Base-by-base conservation (phyloP, 345 rosid species). In the Arabidopsis arenosa region DNA sequence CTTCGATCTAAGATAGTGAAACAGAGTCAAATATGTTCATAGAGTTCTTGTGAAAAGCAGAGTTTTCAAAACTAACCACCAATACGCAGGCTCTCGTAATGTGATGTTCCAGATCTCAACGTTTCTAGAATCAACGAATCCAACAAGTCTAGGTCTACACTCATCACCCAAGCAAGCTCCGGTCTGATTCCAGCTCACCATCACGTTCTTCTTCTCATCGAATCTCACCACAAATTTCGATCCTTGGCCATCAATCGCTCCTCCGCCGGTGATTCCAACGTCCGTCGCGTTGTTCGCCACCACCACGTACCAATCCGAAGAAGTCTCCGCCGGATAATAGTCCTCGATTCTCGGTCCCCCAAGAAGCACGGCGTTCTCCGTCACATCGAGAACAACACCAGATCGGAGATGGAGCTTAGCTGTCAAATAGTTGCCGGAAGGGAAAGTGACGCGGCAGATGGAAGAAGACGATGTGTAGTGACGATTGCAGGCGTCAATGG, bases 201-300 rank as follows among this genome's bases (percentile, higher is more conserved):
- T 95, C 79, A 92, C 90, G 79, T 92, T 92, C 85, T 95, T 90
- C 80, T 82, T 83, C 80, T 83, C 82, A 7, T 84, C 75, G 48
- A 88, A 86, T 66, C 82, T 84, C 83, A 66, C 77, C 76, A 95
- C 97, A 55, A 92, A 95, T 75, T 72, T 78, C 75, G 83, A 69
- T 57, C 93, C 96, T 65, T 95, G 97, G 6, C 99, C 99, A 51
- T 95, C 97, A 51, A 89, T 84, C 21, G 64, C 85, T 30, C 99
- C 96, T 8, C 97, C 96, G 12, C 99, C 98, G 0, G 92, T 89
- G 17, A 92, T 90, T 75, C 96, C 98, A 5, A 92, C 96, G 55
- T 94, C 88, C 13, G 63, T 84, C 11, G 87, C 93, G 58, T 83
- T 85, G 81, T 92, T 92, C 41, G 93, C 96, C 81, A 86, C 49